Percentiles rank a stretch among this genome's conserved stretches.
Evolutionary conservation across 495 filamentous ascomycete genomes (phyloP).

Genomic region (Penicillium pancosmium): DNA sequence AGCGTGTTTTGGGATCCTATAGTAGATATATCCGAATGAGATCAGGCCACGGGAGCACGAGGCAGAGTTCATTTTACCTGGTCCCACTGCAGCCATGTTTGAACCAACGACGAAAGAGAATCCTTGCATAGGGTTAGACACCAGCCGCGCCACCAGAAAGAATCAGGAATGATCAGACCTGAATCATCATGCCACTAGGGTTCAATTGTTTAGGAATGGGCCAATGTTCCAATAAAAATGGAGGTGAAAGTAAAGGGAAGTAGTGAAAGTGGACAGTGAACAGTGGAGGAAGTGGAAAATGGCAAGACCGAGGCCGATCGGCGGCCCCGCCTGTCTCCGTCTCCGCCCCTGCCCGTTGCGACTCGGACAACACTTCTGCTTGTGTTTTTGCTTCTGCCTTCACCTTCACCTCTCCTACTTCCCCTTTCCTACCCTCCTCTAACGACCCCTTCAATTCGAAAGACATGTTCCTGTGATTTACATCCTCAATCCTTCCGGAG

Average conservation of each 20-base stretch:
- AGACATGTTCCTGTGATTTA: conserved; percentile 11
- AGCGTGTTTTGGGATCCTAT: conserved; percentile 57
- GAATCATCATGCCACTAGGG: conserved; percentile 22
- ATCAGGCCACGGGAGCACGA: conserved; percentile 23
- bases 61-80: conserved; percentile 40
- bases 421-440: neutral
- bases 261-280: neutral
- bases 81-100: conserved; percentile 68
- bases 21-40: conserved; percentile 12
- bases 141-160: neutral
- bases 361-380: neutral
- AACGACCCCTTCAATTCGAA: neutral
- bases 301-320: conserved; percentile 23
- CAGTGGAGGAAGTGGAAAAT: conserved; percentile 1
- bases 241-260: neutral
- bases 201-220: neutral
- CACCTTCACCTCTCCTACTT: neutral
- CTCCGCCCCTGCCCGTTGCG: neutral
- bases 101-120: conserved; percentile 37
- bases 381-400: neutral
- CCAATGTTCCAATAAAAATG: neutral
- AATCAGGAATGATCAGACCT: conserved; percentile 12
- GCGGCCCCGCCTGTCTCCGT: conserved; percentile 13
- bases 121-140: conserved; percentile 23
- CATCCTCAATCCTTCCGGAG: neutral